Evolutionary conservation across 202 grass and related monocot species (phyloP), one percentile per base, ranked within the genome.

Genomic region (Cymbopogon flexuosus): DNA sequence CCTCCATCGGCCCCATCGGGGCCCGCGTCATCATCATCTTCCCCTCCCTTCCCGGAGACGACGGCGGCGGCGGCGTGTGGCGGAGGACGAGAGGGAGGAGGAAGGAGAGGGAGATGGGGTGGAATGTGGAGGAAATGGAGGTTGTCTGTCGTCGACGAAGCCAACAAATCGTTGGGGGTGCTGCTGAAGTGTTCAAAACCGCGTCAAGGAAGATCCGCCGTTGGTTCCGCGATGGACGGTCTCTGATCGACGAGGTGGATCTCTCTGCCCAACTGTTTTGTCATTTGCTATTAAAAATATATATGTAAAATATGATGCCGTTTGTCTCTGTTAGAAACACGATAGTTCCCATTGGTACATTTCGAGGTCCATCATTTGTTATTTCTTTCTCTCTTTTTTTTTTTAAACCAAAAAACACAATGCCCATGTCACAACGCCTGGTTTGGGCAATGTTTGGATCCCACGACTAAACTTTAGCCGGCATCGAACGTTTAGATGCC

Each of bases 21-120:
- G 73, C 80, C 69, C 83, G 83, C 15, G 78, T 91, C 89, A 83
- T 88, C 85, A 88, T 88, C 89, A 91, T 91, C 79, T 66, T 57
- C 18, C 18, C 34, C 14, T 72, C 12, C 33, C 54, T 10, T 9
- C 42, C 63, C 74, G 56, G 59, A 42, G 36, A 30, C 46, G 73
- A n/a, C 73, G 72, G 40, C 21, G 45, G 31, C 15, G 43, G 14
- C 72, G 41, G 19, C 72, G 71, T n/a, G 68, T 31, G 68, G 31
- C 58, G 41, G 45, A 34, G 34, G 24, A 70, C 10, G 69, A 75
- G 42, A 83, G 27, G 16, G 30, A 12, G 70, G 56, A 21, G 33
- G 18, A 22, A 30, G 33, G 46, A 67, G 35, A n/a, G 80, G 9
- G 45, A 36, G 46, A 12, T 2, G 0, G 22, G 27, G 27, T 5